A percentile compares a stretch with the other conserved stretches of the same genome.
Conservation (phyloP, 2,329 filamentous ascomycete species). For the Clathrospora elynae region DNA sequence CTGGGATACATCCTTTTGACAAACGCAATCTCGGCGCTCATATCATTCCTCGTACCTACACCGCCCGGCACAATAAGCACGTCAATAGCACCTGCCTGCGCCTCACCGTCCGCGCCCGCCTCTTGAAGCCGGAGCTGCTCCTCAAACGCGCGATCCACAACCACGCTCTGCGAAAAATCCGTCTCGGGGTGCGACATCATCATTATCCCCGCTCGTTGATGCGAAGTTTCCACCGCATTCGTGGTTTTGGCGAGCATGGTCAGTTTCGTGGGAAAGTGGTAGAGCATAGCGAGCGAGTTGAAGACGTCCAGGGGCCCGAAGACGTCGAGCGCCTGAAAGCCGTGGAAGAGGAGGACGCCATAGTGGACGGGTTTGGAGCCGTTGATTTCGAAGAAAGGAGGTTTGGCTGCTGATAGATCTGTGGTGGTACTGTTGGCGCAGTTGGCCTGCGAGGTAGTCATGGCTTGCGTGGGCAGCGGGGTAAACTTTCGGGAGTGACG, state of each 20-base stretch:
- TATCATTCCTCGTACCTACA: constrained; percentile 50
- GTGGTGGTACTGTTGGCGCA: constrained; percentile 4
- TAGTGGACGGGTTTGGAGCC: constrained; percentile 24
- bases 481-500: neutral
- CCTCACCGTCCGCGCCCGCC: constrained; percentile 4
- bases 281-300: constrained; percentile 36
- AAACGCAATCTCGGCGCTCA: constrained; percentile 52
- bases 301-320: constrained; percentile 56
- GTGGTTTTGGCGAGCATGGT: constrained; percentile 31
- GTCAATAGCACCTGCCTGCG: constrained; percentile 45
- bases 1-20: constrained; percentile 54
- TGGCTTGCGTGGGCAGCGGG: constrained; percentile 2
- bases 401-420: constrained; percentile 3
- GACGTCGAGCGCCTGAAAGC: constrained; percentile 41
- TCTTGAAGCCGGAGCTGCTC: constrained; percentile 24
- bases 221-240: constrained; percentile 31
- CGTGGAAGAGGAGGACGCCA: constrained; percentile 29
- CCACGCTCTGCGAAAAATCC: constrained; percentile 23
- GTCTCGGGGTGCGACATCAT: constrained; percentile 25
- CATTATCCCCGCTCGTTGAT: constrained; percentile 22
- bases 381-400: constrained; percentile 17
- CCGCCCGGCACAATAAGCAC: constrained; percentile 71
- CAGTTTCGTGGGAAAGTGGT: constrained; percentile 34
- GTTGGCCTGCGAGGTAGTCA: constrained; percentile 9
- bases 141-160: constrained; percentile 23